phyloP scores from a whole-genome alignment of 78 protist genomes.

The Reticulomyxa filosa region DNA sequence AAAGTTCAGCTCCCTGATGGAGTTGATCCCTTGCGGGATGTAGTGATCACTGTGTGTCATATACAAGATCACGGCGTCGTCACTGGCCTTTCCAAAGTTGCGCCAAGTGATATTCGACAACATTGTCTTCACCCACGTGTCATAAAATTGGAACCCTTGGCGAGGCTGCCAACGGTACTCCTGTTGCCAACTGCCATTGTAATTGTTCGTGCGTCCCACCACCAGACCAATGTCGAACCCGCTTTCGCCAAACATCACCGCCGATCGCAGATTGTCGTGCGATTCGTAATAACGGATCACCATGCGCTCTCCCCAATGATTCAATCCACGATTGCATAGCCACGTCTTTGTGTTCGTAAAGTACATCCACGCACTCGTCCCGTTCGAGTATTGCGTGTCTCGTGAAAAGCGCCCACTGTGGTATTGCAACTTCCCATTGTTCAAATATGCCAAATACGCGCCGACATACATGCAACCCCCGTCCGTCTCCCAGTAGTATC shows the following conservation, averaged over 20 bases:
- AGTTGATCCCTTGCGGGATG: slow-evolving; percentile 42
- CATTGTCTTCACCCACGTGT: slow-evolving; percentile 26
- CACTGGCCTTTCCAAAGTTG: slow-evolving; percentile 7
- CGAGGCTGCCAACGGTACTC: too few species aligned
- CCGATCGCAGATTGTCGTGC: slow-evolving; percentile 5
- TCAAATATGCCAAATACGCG: too few species aligned
- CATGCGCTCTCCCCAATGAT: slow-evolving; percentile 19
- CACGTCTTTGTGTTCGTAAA: slow-evolving; percentile 13
- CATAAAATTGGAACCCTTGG: slow-evolving; percentile 49
- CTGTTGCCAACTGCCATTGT: too few species aligned
- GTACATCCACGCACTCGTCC: slow-evolving; percentile 13
- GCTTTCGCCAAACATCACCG: too few species aligned
- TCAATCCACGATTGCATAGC: slow-evolving; percentile 2
- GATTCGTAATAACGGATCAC: slow-evolving; percentile 7
- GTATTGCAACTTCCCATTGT: slow-evolving; percentile 15
- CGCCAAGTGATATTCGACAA: slow-evolving; percentile 15
- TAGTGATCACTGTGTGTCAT: slow-evolving; percentile 30
- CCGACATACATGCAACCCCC: slow-evolving; percentile 38
- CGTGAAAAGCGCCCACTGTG: slow-evolving; percentile 11
- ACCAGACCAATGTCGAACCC: too few species aligned
- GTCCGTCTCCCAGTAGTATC: slow-evolving; percentile 8
- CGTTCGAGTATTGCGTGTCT: slow-evolving; percentile 1
- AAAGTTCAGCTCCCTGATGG: too few species aligned
- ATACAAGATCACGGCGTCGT: slow-evolving; percentile 2
- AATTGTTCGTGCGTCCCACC: too few species aligned